A percentile compares a stretch with the other conserved stretches of the same genome.
Evolutionary conservation across 352 stramenopile species (phyloP).

Genomic region (Peronospora belbahrii): DNA sequence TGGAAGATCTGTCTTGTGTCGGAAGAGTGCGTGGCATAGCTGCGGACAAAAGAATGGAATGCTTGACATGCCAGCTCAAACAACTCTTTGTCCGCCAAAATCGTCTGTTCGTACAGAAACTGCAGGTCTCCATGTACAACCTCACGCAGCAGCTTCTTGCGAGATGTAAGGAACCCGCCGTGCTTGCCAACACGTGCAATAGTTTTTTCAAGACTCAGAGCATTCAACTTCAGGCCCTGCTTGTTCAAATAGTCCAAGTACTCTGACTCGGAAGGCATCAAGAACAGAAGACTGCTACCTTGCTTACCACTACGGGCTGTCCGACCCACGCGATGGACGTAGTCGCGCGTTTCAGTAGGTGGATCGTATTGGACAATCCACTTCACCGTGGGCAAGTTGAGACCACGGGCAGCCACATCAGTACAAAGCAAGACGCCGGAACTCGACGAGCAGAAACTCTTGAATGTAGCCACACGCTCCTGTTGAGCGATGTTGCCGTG

Average conservation of each 20-base stretch:
- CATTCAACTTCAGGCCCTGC: constrained; percentile 71
- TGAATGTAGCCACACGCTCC: constrained; percentile 93
- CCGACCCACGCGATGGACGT: constrained; percentile 98
- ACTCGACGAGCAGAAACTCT: constrained; percentile 86
- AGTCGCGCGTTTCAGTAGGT: constrained; percentile 97
- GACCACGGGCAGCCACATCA: constrained; percentile 95
- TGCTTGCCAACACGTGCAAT: constrained; percentile 53
- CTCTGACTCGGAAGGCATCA: constrained; percentile 93
- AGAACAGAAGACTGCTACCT: constrained; percentile 94
- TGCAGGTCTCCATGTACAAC: constrained; percentile 74
- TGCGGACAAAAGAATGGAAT: constrained; percentile 90
- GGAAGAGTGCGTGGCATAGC: constrained; percentile 88
- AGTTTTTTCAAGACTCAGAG: constrained; percentile 82
- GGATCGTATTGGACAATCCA: constrained; percentile 98
- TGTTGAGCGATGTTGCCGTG: constrained; percentile 96
- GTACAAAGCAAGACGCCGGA: constrained; percentile 95
- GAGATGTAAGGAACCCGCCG: constrained; percentile 48
- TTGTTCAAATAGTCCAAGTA: constrained; percentile 92
- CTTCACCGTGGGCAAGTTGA: constrained; percentile 97
- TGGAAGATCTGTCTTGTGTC: constrained; percentile 91
- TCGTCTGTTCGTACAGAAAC: constrained; percentile 77
- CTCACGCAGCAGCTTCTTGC: constrained; percentile 79
- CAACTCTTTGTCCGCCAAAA: constrained; percentile 76
- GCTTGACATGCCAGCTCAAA: constrained; percentile 82
- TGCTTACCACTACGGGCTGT: constrained; percentile 97